Evolutionary conservation across 2,329 filamentous ascomycete genomes (phyloP), one percentile per base, ranked within the genome.

Genomic region (Monosporascus sp.): DNA sequence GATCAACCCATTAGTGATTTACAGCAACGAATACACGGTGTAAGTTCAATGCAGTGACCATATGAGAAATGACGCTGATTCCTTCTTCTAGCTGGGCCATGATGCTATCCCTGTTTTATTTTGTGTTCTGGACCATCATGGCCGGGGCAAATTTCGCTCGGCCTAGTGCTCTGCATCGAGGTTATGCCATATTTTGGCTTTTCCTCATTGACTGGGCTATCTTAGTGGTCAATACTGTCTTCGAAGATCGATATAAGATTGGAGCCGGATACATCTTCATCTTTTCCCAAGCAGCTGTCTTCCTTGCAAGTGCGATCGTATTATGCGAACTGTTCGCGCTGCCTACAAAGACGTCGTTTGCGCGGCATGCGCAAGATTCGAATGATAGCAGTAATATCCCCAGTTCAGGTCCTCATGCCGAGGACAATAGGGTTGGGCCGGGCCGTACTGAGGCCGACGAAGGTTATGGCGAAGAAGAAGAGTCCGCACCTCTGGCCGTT

Each of bases 1-100:
- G 69, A 74, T 93, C 66, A 97, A 97, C 65, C 91, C 93, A 1
- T 81, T 90, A 63, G 91, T 97, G 62, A 77, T 94, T n/a, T 94
- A 97, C 73, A 92, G 90, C 71, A 95, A 88, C 63, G 80, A 86
- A 48, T 97, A 94, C 68, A 79, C 89, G 5, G 87, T 97, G 65
- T 67, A 63, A 61, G 65, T 63, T 63, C 26, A 5, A 31, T 11
- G 9, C 5, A 37, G 22, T 7, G 9, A 4, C 11, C 26, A 11
- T 22, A 14, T 24, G 40, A 11, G 22, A 43, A n/a, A 16, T 22
- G 7, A 19, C 31, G 19, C 58, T 65, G 51, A 66, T 43, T 1
- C 24, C 27, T 4, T 52, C 7, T 16, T 16, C 47, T 20, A 66
- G 62, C 19, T 96, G 91, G 90, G 83, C 84, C 27, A 95, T 95